Evolutionary conservation across 345 rosid species (phyloP), one percentile per base, ranked within the genome.

Genomic region (Turnera subulata): DNA sequence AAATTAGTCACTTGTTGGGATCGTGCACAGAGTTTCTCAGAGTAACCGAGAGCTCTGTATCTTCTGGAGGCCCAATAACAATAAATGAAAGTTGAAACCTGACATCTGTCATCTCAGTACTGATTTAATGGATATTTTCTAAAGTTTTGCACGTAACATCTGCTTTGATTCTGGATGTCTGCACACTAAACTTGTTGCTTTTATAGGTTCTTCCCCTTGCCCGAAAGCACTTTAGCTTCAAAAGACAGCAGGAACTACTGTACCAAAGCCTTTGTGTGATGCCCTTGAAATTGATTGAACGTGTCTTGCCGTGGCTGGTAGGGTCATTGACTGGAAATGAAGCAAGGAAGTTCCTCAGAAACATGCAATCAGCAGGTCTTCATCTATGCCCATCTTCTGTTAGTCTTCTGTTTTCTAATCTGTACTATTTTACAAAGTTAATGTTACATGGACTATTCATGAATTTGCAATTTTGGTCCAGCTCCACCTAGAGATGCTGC

Each of bases 221-320:
- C 29, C 79, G 77, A 61, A 77, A 79, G 71, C 88, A 78, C 50
- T 87, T 87, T 62, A 87, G 82, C 80, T 73, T 71, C 71, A 77
- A 76, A 76, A 78, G 72, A 55, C 97, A 90, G 75, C 88, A 62
- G 62, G 93, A 90, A 65, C 78, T 90, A 60, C 72, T 90, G 66
- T 90, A 87, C 70, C 84, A 84, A 60, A 90, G 95, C 78, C 61
- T 90, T 66, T 87, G 93, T 38, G 70, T 87, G 66, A 90, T 90
- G 95, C 97, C 97, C 25, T 66, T 90, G 67, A 87, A 86, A 74
- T 70, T 87, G 80, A 90, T 83, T 73, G 97, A 90, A 59, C 83
- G 84, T 46, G 90, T 87, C 56, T 80, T 90, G 73, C 97, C 97
- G 33, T 90, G 97, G 95, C 67, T 90, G 58, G 69, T 83, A 64